phyloP scores from a whole-genome alignment of 73 alveolate species.

The Paramecium sonneborni region DNA sequence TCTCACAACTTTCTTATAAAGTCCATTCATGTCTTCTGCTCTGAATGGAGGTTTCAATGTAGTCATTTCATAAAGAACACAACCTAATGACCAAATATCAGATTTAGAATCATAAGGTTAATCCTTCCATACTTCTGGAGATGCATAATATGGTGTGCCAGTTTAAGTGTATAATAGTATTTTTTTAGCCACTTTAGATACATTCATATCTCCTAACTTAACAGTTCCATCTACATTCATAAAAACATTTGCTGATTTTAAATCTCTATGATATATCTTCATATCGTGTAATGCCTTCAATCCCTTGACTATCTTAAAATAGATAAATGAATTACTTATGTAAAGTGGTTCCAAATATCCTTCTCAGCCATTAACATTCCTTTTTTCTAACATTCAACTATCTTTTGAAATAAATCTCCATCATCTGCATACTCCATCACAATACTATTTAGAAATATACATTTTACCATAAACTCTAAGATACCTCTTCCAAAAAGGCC shows the following conservation, averaged over 20 bases:
- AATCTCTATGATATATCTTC: constrained; percentile 86
- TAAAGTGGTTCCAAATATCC: constrained; percentile 92
- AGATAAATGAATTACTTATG: constrained; percentile 67
- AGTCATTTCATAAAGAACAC: constrained; percentile 95
- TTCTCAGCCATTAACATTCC: constrained; percentile 73
- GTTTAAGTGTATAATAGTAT: constrained; percentile 92
- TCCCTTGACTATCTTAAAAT: constrained; percentile 74
- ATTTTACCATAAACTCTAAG: constrained; percentile 67
- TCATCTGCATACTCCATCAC: constrained; percentile 95
- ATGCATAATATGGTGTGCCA: constrained; percentile 97
- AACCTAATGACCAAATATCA: constrained; percentile 98
- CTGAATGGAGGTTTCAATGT: constrained; percentile 96
- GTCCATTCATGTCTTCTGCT: constrained; percentile 94
- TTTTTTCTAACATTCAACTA: constrained; percentile 74
- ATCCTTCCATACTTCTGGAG: constrained; percentile 98
- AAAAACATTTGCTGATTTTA: constrained; percentile 90
- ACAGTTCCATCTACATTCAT: constrained; percentile 85
- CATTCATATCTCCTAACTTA: constrained; percentile 94
- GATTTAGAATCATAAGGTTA: constrained; percentile 94
- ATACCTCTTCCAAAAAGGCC: constrained; percentile 86
- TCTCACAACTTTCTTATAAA: constrained; percentile 81
- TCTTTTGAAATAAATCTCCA: constrained; percentile 90
- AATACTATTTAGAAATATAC: constrained; percentile 64
- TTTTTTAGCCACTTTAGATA: constrained; percentile 86
- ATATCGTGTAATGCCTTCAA: constrained; percentile 77